These are phyloP conservation scores for Blumeria hordei DNA, from an alignment of 2,329 filamentous ascomycete genomes.

Conservation along the genomic window DNA sequence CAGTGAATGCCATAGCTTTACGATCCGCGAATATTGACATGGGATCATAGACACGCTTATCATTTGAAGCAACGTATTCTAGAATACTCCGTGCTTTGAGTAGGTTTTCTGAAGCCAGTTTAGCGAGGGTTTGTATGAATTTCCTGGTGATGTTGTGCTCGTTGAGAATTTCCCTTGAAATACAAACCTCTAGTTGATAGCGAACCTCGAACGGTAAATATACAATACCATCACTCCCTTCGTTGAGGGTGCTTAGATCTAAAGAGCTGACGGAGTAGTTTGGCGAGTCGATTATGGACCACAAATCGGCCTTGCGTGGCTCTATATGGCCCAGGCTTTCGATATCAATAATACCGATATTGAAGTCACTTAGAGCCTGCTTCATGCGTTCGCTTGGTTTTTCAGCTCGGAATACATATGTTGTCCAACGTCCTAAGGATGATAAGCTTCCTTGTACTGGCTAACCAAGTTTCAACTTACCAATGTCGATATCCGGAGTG, in stretches of 20 bases:
- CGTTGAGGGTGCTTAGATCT: conserved; percentile 7
- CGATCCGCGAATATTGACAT: conserved; percentile 42
- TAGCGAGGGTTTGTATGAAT: conserved; percentile 39
- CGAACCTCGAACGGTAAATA: conserved; percentile 44
- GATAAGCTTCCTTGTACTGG: conserved; percentile 1
- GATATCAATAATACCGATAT: conserved; percentile 28
- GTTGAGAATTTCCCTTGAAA: conserved; percentile 55
- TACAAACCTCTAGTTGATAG: conserved; percentile 81
- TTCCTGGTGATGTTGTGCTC: conserved; percentile 46
- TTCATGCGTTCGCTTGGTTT: conserved; percentile 5
- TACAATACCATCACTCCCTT: conserved; percentile 13
- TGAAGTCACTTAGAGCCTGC: conserved; percentile 39
- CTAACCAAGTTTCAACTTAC: conserved; percentile 5
- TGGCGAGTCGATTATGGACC: conserved; percentile 18
- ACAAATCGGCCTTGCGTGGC: conserved; percentile 17
- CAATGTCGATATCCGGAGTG: conserved; percentile 32
- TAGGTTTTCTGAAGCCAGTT: conserved; percentile 20
- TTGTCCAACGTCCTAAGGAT: conserved; percentile 33
- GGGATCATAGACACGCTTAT: conserved; percentile 38
- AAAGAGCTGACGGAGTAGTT: conserved; percentile 4
- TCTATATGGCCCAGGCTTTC: conserved; percentile 20
- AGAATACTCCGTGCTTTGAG: conserved; percentile 39
- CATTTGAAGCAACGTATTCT: conserved; percentile 46
- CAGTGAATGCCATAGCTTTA: conserved; percentile 23
- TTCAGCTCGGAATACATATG: conserved; percentile 23